Conservation (phyloP, 495 filamentous ascomycete genomes). For the Rostrohypoxylon terebratum region DNA sequence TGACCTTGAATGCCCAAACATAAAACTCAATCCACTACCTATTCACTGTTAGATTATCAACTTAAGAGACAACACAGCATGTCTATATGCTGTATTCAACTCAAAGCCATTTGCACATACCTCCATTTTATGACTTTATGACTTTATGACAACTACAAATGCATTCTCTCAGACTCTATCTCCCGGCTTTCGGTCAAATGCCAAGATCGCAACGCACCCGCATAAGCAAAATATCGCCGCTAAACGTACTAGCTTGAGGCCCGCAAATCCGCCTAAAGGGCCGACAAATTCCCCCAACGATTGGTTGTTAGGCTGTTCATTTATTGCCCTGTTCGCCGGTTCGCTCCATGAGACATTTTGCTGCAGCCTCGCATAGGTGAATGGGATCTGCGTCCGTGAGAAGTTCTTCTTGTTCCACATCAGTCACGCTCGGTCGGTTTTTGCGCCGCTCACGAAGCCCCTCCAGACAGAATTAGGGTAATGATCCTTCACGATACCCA, state of each 20-base stretch:
- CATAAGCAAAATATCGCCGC: slow-evolving; percentile 15
- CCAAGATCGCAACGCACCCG: slow-evolving; percentile 31
- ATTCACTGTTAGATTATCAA: background rate
- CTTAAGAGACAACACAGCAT: background rate
- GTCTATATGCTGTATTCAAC: background rate
- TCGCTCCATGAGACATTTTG: slow-evolving; percentile 41
- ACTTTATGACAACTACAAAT: background rate
- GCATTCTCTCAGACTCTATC: slow-evolving; percentile 21
- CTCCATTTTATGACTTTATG: background rate
- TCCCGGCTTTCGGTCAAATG: slow-evolving; percentile 32
- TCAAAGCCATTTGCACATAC: background rate
- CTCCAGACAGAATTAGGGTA: slow-evolving; percentile 7
- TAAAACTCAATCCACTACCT: background rate
- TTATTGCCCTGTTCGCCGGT: slow-evolving; percentile 34
- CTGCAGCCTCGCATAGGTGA: slow-evolving; percentile 36
- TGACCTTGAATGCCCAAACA: background rate
- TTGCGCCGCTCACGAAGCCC: slow-evolving; percentile 18
- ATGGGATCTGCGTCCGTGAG: slow-evolving; percentile 19
- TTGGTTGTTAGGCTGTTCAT: slow-evolving; percentile 36
- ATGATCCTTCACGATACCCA: slow-evolving; percentile 5
- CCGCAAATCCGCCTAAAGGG: slow-evolving; percentile 46
- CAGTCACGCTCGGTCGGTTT: slow-evolving; percentile 19
- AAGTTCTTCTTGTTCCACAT: slow-evolving; percentile 16
- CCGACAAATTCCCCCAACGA: slow-evolving; percentile 25
- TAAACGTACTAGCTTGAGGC: slow-evolving; percentile 35